Evolutionary conservation across 1,284 basidiomycete species (phyloP), one percentile per base, ranked within the genome.

Genomic region (Peniophora sp.): DNA sequence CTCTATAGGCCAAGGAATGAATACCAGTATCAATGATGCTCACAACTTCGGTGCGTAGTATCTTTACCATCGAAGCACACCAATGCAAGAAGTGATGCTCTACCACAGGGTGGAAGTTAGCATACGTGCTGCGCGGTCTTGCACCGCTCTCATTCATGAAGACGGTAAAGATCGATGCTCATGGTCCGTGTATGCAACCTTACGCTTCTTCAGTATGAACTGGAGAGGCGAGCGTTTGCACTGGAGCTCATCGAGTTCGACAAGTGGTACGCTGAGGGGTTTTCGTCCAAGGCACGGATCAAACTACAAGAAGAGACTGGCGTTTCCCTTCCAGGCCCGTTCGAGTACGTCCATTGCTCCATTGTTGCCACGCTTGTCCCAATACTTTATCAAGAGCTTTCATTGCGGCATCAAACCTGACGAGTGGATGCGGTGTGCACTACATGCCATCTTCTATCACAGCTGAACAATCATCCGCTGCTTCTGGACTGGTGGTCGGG

Each of bases 191-290:
- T 43, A 22, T n/a, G 20, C 37, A 42, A 17, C 42, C 41, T 44
- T 5, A 17, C 47, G 5, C 35, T 24, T 20, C 24, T 15, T 11
- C 43, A 88, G 79, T 89, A 90, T 60, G 82, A 88, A 60, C 64
- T 73, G 35, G 88, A 91, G 60, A 75, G 88, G 41, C 73, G 79
- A 44, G 78, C 80, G 63, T 91, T 83, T 57, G 89, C 86, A 0
- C 79, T 87, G 63, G 85, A 92, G 56, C 73, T 94, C 50, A 92
- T 93, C 58, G 64, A 78, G 51, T 92, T 92, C 57, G 91, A 94
- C 65, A 83, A 81, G 63, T 68, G 83, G 57, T 90, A 84, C 60
- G 77, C 86, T 1, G 72, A 76, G 11, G 67, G 92, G 18, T 91
- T 92, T 65, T 89, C 86, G 15, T 83, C 81, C 43, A 90, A 89